Conservation (phyloP, 306 rosid species). For the Mimosa bimucronata region DNA sequence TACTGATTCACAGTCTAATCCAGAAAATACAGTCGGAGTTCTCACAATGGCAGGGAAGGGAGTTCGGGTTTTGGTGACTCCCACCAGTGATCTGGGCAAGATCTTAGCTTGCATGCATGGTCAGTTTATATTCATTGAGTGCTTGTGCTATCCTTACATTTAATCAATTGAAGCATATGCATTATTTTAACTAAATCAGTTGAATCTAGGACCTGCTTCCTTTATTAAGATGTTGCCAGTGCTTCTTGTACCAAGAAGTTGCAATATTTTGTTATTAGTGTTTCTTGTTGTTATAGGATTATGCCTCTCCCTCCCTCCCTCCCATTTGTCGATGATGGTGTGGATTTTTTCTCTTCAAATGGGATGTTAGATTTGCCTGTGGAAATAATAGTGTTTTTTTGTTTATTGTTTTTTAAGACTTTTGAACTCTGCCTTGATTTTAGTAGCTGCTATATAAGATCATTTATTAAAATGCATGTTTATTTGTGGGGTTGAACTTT, state of each 20-base stretch:
- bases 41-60: slow-evolving; percentile 85
- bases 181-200: neutral
- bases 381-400: neutral
- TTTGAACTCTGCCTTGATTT: neutral
- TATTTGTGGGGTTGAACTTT: neutral
- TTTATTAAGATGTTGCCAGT: neutral
- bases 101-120: slow-evolving; percentile 81
- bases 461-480: neutral
- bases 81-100: slow-evolving; percentile 81
- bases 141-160: neutral
- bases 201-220: neutral
- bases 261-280: neutral
- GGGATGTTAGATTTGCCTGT: slow-evolving; percentile 22
- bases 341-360: slow-evolving; percentile 25
- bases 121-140: slow-evolving; percentile 37
- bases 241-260: neutral
- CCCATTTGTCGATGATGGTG: slow-evolving; percentile 5
- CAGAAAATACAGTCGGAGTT: slow-evolving; percentile 79
- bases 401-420: neutral
- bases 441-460: neutral
- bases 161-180: neutral
- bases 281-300: neutral
- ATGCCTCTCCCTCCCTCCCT: neutral
- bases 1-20: slow-evolving; percentile 63
- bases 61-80: slow-evolving; percentile 76